Evolutionary conservation across 139 green algal species (phyloP).

Genomic region (Zygnema cylindricum): DNA sequence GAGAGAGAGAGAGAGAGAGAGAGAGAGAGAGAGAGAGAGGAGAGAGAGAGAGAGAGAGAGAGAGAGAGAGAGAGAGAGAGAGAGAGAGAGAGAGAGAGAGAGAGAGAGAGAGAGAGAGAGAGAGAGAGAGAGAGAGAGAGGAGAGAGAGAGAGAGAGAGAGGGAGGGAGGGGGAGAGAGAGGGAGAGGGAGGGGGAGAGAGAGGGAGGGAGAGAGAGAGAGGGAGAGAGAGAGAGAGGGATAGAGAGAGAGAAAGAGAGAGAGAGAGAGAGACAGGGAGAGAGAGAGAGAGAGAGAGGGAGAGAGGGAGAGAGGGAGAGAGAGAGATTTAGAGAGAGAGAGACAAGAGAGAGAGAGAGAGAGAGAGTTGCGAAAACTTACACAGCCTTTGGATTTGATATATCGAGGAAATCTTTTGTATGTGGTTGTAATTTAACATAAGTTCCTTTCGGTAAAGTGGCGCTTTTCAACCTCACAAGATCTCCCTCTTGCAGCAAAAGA

Average conservation of each 20-base stretch:
- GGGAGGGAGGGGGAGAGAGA: not conserved
- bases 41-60: not conserved
- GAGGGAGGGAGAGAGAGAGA: not conserved
- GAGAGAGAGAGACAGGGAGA: not conserved
- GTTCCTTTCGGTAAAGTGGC: conserved; percentile 90
- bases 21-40: not conserved
- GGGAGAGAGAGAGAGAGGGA: not conserved
- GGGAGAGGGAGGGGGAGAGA: not conserved
- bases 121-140: not conserved
- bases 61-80: not conserved
- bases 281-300: not conserved
- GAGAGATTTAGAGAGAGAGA: not conserved
- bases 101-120: not conserved
- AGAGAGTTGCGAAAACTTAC: conserved; percentile 40
- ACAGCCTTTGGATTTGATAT: conserved; percentile 97
- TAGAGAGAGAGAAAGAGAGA: not conserved
- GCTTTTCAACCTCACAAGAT: conserved; percentile 83
- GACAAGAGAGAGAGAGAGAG: conserved; percentile 1
- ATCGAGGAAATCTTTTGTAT: conserved; percentile 95
- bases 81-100: not conserved
- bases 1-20: not conserved
- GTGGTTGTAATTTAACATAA: conserved; percentile 95
- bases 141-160: not conserved
- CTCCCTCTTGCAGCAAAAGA: conserved; percentile 87
- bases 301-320: not conserved